Conservation (phyloP, 2,329 filamentous ascomycete genomes). For the Phialocephala subalpina region DNA sequence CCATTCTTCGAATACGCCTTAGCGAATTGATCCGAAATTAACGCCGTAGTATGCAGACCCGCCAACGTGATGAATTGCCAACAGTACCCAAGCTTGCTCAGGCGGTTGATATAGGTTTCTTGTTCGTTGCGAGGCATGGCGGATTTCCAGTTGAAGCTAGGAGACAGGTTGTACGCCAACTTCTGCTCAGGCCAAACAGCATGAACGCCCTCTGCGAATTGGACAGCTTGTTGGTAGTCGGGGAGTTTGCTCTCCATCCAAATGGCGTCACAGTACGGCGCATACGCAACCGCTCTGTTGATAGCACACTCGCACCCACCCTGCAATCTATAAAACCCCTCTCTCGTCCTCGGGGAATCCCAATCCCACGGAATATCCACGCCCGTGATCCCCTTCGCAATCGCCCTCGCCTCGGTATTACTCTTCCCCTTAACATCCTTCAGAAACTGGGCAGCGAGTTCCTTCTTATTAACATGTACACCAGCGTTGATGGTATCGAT, state of each 20-base stretch:
- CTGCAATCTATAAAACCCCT: constrained; percentile 93
- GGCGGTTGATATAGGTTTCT: constrained; percentile 94
- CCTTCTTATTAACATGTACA: constrained; percentile 72
- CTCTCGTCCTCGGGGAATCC: constrained; percentile 90
- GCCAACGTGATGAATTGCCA: constrained; percentile 99
- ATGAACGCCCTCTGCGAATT: constrained; percentile 94
- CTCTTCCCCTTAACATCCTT: constrained; percentile 80
- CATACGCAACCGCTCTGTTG: constrained; percentile 90
- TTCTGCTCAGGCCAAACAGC: constrained; percentile 96
- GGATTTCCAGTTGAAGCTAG: constrained; percentile 99
- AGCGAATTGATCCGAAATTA: constrained; percentile 90
- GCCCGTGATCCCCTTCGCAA: constrained; percentile 80
- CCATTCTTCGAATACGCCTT: constrained; percentile 81
- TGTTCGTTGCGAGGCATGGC: constrained; percentile 93
- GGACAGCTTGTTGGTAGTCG: constrained; percentile 87
- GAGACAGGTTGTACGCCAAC: constrained; percentile 98
- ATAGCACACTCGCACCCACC: constrained; percentile 92
- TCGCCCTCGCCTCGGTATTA: constrained; percentile 80
- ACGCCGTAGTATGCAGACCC: constrained; percentile 92
- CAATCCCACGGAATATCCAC: constrained; percentile 91
- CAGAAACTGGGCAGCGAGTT: constrained; percentile 72
- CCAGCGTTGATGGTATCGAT: constrained; percentile 79
- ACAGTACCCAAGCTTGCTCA: constrained; percentile 90
- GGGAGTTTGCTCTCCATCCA: constrained; percentile 99
- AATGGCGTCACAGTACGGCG: constrained; percentile 92